Evolutionary conservation across 208 protist species (phyloP), one percentile per base, ranked within the genome.

Genomic region (Leishmania amazonensis): DNA sequence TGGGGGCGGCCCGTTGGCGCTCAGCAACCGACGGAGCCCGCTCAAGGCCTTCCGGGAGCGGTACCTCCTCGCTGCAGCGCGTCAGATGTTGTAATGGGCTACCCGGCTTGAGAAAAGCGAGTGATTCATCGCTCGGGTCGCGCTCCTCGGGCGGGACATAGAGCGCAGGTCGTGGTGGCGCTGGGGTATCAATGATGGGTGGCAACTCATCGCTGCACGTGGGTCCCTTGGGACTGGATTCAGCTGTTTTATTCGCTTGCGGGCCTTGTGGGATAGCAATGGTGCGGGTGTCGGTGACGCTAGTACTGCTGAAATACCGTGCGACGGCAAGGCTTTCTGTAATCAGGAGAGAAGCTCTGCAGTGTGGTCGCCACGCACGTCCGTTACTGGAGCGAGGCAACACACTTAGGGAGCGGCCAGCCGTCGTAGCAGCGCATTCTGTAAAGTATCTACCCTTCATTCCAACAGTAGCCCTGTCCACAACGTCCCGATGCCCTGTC

Each of bases 141-240:
- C 95, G 91, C 85, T 95, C 65, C 75, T 89, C 88, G 0, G 92
- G 92, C 13, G 95, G 93, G 9, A 95, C 87, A 82, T 97, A 97
- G 64, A 81, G 87, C 19, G 90, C 87, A 1, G 94, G 91, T 0
- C 88, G 88, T 1, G 94, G 94, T 21, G 91, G 91, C 35, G 70
- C 76, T 6, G 90, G 88, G 3, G 78, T 85, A 67, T 93, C 88
- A 24, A 85, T 83, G 57, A 88, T 85, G 4, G 65, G 73, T 1
- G 58, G 60, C 24, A 83, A n/a, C 15, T 79, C 80, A 11, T 38
- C 35, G 3, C 45, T 4, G 2, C 8, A 49, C 28, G 8, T 49
- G 40, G 65, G 15, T 1, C 13, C 65, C 28, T 71, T 47, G 31
- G 38, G 19, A n/a, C 38, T 71, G 31, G 31, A 35, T n/a, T 15